Evolutionary conservation across 495 filamentous ascomycete genomes (phyloP).

Genomic region (Tuber indicum): DNA sequence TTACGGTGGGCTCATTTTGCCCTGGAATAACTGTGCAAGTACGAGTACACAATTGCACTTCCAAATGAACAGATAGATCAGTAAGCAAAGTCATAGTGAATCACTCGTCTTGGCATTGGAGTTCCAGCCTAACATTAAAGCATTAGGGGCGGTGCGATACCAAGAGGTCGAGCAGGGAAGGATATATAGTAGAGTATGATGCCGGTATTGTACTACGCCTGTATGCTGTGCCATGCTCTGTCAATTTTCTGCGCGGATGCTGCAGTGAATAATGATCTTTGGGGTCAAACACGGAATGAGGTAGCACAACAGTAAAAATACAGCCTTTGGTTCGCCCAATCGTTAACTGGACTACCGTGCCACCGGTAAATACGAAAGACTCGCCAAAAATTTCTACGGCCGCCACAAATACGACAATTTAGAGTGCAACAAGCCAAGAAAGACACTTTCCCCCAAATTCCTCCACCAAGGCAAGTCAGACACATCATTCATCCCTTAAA

Average conservation of each 20-base stretch:
- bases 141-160: not conserved
- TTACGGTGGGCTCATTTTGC: too few relatives aligned
- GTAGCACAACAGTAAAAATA: not conserved
- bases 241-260: not conserved
- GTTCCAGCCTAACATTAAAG: not conserved
- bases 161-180: not conserved
- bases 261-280: not conserved
- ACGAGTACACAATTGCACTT: not conserved
- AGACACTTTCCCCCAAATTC: not conserved
- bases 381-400: not conserved
- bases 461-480: not conserved
- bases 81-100: not conserved
- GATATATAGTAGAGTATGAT: not conserved
- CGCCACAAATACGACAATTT: not conserved
- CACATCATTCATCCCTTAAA: not conserved
- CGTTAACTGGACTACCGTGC: not conserved
- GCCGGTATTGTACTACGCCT: not conserved
- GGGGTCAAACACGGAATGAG: not conserved
- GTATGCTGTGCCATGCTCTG: not conserved
- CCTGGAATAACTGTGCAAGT: too few relatives aligned
- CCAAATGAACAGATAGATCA: not conserved
- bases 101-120: not conserved
- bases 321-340: not conserved
- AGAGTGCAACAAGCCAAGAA: not conserved
- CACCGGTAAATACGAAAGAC: not conserved